These are phyloP conservation scores for Euphorbia lathyris DNA, from an alignment of 345 rosid species.

Conservation along the genomic window DNA sequence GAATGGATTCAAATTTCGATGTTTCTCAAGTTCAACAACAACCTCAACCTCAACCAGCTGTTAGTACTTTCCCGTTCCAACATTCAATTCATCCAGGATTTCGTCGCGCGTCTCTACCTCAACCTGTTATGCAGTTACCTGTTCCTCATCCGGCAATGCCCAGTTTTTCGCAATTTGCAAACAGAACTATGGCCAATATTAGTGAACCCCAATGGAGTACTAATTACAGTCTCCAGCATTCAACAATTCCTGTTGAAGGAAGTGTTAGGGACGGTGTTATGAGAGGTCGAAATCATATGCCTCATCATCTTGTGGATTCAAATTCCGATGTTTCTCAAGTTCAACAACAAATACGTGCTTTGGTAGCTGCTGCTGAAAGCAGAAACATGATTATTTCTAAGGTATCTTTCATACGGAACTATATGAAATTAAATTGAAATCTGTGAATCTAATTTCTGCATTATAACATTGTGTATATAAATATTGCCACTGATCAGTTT, in stretches of 20 bases:
- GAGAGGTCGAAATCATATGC: too few relatives aligned
- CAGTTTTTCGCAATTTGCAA: not conserved
- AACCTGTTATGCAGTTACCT: not conserved
- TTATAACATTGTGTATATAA: too few relatives aligned
- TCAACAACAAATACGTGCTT: not conserved
- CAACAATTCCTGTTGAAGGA: not conserved
- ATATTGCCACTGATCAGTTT: slow-evolving; percentile 24
- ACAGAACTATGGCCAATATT: not conserved
- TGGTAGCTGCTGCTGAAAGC: slow-evolving; percentile 10
- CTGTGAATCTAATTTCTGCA: too few relatives aligned
- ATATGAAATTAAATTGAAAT: too few relatives aligned
- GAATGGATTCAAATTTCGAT: too few relatives aligned
- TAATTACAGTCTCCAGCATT: not conserved
- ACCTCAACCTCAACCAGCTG: slow-evolving; percentile 3
- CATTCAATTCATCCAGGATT: not conserved
- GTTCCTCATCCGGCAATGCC: not conserved
- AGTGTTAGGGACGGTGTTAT: too few relatives aligned
- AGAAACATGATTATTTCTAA: slow-evolving; percentile 15
- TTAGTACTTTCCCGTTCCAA: not conserved
- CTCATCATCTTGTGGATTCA: too few relatives aligned
- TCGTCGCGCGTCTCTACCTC: not conserved
- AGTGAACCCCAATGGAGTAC: not conserved
- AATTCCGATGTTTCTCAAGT: too few relatives aligned
- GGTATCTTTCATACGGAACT: too few relatives aligned
- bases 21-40: too few relatives aligned